Evolutionary conservation across 306 rosid genomes (phyloP).

Genomic region (Carpinus viminea): DNA sequence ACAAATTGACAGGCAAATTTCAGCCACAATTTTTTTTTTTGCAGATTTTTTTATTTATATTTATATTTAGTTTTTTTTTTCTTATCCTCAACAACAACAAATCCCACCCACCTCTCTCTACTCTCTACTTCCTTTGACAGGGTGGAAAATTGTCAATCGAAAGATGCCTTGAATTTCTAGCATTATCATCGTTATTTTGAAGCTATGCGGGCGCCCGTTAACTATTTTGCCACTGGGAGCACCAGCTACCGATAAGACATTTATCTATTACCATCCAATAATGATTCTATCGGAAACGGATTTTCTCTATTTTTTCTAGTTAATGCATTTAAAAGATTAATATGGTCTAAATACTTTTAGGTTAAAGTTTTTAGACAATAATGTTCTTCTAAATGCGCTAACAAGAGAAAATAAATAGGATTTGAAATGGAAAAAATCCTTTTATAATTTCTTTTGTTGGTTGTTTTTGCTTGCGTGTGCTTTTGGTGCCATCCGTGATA

Average conservation of each 20-base stretch:
- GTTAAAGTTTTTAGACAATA: too few relatives aligned
- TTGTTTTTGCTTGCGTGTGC: neutral
- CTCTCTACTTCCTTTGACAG: slow-evolving; percentile 55
- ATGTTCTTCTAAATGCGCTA: too few relatives aligned
- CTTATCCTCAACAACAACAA: slow-evolving; percentile 48
- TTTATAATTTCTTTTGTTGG: neutral
- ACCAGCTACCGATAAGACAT: neutral
- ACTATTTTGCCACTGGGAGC: neutral
- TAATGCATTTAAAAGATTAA: too few relatives aligned
- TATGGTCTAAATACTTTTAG: too few relatives aligned
- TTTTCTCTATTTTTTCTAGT: too few relatives aligned
- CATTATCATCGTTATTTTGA: neutral
- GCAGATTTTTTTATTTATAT: slow-evolving; percentile 20
- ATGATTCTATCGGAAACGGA: neutral
- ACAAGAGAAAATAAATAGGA: too few relatives aligned
- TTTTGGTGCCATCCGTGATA: too few relatives aligned
- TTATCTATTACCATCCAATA: neutral
- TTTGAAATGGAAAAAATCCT: too few relatives aligned
- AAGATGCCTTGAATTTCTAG: neutral
- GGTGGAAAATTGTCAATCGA: slow-evolving; percentile 28
- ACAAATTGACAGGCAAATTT: slow-evolving; percentile 56
- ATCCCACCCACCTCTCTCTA: slow-evolving; percentile 45
- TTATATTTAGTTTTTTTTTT: slow-evolving; percentile 8
- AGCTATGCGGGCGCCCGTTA: neutral
- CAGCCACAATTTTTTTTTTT: slow-evolving; percentile 64